Evolutionary conservation across 495 filamentous ascomycete species (phyloP), one percentile per base, ranked within the genome.

Genomic region (Lichenothelia convexa): DNA sequence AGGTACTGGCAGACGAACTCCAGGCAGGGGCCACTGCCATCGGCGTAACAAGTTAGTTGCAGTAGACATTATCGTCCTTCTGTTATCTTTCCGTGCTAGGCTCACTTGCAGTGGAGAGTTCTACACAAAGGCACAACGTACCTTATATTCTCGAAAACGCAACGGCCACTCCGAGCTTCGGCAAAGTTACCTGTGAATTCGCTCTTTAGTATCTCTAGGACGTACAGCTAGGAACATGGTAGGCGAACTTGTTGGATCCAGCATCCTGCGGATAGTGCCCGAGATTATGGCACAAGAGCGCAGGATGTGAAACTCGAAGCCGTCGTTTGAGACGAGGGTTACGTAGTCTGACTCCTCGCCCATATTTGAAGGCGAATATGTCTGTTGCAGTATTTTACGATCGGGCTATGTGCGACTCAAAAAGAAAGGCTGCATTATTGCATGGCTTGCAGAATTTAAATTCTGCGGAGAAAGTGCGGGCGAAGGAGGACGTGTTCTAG

Each of bases 1-100:
- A 91, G 78, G 58, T 93, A 93, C 59, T 93, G 80, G 54, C 73
- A 82, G 24, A 93, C 78, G 56, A 85, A 87, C 51, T 92, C 85
- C 2, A 97, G 70, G 18, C 94, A 71, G 12, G 78, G 48, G 31
- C 75, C 83, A 51, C 83, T 93, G 45, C n/a, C n/a, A n/a, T n/a
- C n/a, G n/a, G n/a, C n/a, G n/a, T n/a, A n/a, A n/a, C n/a, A n/a
- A n/a, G n/a, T n/a, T n/a, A n/a, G n/a, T n/a, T n/a, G n/a, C n/a
- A n/a, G n/a, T n/a, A n/a, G n/a, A n/a, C n/a, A n/a, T n/a, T n/a
- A n/a, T n/a, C n/a, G n/a, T n/a, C n/a, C n/a, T n/a, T n/a, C n/a
- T n/a, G n/a, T n/a, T n/a, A n/a, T n/a, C n/a, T n/a, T n/a, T n/a
- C n/a, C n/a, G n/a, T n/a, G n/a, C n/a, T n/a, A n/a, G n/a, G n/a